These are phyloP conservation scores for Barnettozyma siamensis DNA, from an alignment of 805 yeast genomes.

Conservation along the genomic window DNA sequence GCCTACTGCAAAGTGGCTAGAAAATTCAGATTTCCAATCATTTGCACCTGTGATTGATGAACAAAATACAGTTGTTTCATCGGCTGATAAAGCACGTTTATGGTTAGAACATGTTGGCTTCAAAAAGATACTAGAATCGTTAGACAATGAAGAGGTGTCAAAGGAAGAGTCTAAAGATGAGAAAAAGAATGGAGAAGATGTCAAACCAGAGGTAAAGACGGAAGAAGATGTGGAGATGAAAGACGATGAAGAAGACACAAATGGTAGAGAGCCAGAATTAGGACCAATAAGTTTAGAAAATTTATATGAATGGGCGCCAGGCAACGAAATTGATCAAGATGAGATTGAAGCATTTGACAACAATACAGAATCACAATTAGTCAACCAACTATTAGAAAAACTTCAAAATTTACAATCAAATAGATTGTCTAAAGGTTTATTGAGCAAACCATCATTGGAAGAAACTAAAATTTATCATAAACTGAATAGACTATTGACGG, in stretches of 20 bases:
- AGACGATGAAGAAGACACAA: constrained; percentile 6
- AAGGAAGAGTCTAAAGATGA: constrained; percentile 7
- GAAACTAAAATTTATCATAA: constrained; percentile 40
- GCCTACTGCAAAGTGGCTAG: constrained; percentile 63
- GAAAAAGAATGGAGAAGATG: constrained; percentile 1
- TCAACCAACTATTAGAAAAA: constrained; percentile 41
- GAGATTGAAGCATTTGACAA: constrained; percentile 42
- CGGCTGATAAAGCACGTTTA: constrained; percentile 42
- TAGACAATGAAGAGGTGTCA: constrained; percentile 8
- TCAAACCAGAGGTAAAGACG: neutral
- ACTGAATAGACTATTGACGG: constrained; percentile 39
- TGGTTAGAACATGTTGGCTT: constrained; percentile 53
- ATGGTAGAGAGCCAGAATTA: too few species aligned
- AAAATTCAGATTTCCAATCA: constrained; percentile 39
- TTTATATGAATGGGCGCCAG: constrained; percentile 46
- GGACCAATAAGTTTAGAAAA: constrained; percentile 31
- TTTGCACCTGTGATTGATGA: constrained; percentile 69
- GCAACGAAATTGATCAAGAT: constrained; percentile 42
- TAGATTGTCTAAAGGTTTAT: constrained; percentile 32
- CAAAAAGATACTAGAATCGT: constrained; percentile 26
- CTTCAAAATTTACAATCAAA: constrained; percentile 45
- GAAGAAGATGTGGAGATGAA: constrained; percentile 1
- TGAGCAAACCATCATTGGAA: constrained; percentile 34
- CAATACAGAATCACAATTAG: constrained; percentile 36
- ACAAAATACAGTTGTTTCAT: constrained; percentile 46